Percentiles rank a stretch among this genome's conserved stretches.
Conservation (phyloP, 352 stramenopile genomes). For the Discostella stelligera region DNA sequence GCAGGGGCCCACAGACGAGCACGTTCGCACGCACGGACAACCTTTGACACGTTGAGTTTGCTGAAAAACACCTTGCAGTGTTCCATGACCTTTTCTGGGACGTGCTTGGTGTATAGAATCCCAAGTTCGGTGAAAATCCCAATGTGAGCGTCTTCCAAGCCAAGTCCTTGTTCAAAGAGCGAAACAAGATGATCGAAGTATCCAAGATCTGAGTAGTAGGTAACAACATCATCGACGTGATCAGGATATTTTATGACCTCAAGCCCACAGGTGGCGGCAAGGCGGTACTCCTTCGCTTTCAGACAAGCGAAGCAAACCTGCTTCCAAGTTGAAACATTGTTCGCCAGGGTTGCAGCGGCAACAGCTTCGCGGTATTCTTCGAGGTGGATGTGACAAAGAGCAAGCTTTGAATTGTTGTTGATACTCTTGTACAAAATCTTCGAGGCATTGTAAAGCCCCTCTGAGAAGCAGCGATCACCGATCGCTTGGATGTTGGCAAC, state of each 20-base stretch:
- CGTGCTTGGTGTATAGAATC: slow-evolving; percentile 99
- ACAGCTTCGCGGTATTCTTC: slow-evolving; percentile 99
- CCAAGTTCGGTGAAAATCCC: slow-evolving; percentile 99
- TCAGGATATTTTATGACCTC: slow-evolving; percentile 99
- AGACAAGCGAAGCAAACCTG: slow-evolving; percentile 98
- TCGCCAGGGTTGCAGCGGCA: slow-evolving; percentile 97
- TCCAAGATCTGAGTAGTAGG: slow-evolving; percentile 97
- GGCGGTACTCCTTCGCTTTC: slow-evolving; percentile 96
- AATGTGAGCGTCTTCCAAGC: slow-evolving; percentile 97
- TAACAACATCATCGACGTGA: slow-evolving; percentile 98
- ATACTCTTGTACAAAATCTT: slow-evolving; percentile 99
- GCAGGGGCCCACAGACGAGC: slow-evolving; percentile 97
- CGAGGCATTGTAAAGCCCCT: slow-evolving; percentile 98
- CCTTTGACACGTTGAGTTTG: slow-evolving; percentile 98
- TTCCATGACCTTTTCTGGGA: slow-evolving; percentile 98
- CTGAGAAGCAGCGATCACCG: slow-evolving; percentile 96
- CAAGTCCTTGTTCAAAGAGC: slow-evolving; percentile 98
- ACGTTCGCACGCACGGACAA: slow-evolving; percentile 95
- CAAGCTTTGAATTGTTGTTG: slow-evolving; percentile 99
- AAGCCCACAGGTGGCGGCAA: slow-evolving; percentile 96
- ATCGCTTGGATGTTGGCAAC: slow-evolving; percentile 99
- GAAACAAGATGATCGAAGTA: slow-evolving; percentile 95
- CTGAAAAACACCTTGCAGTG: slow-evolving; percentile 99
- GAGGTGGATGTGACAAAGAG: slow-evolving; percentile 98
- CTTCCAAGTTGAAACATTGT: slow-evolving; percentile 99